Evolutionary conservation across 805 yeast species (phyloP).

Genomic region (Starmerella gropengiesseri): DNA sequence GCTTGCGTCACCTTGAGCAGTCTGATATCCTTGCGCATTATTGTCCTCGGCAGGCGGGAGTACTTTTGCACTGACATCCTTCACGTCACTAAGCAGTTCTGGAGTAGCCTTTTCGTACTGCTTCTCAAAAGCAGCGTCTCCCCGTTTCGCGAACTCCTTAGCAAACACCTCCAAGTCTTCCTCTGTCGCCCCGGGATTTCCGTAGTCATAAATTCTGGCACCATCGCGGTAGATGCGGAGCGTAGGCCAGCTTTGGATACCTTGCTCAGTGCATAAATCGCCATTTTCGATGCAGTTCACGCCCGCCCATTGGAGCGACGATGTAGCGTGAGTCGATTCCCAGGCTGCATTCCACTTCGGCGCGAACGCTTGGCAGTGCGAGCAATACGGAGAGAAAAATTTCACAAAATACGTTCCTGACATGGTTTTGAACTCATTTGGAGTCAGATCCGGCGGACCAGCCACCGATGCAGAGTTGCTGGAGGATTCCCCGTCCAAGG

Average conservation of each 20-base stretch:
- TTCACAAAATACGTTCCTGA: constrained; percentile 65
- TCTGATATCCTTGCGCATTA: background rate
- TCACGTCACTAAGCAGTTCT: background rate
- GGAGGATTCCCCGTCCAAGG: constrained; percentile 5
- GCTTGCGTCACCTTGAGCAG: background rate
- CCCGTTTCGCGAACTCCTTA: constrained; percentile 6
- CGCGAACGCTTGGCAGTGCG: constrained; percentile 66
- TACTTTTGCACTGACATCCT: constrained; percentile 4
- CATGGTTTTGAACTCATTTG: constrained; percentile 22
- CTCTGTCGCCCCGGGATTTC: constrained; percentile 13
- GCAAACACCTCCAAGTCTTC: constrained; percentile 18
- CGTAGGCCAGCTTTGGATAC: constrained; percentile 56
- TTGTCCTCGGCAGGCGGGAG: background rate
- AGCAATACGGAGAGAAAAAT: constrained; percentile 82
- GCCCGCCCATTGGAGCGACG: constrained; percentile 46
- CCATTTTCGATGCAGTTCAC: constrained; percentile 82
- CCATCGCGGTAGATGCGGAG: constrained; percentile 48
- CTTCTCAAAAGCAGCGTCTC: constrained; percentile 13
- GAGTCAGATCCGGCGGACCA: constrained; percentile 15
- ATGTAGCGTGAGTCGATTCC: constrained; percentile 30
- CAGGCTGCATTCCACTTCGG: constrained; percentile 75
- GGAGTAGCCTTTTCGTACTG: constrained; percentile 14
- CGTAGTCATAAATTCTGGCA: constrained; percentile 22
- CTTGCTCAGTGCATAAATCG: constrained; percentile 66
- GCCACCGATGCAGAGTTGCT: constrained; percentile 1